A percentile compares a stretch with the other conserved stretches of the same genome.
Evolutionary conservation across 2,329 filamentous ascomycete genomes (phyloP).

Genomic region (Ophiostoma populinum): DNA sequence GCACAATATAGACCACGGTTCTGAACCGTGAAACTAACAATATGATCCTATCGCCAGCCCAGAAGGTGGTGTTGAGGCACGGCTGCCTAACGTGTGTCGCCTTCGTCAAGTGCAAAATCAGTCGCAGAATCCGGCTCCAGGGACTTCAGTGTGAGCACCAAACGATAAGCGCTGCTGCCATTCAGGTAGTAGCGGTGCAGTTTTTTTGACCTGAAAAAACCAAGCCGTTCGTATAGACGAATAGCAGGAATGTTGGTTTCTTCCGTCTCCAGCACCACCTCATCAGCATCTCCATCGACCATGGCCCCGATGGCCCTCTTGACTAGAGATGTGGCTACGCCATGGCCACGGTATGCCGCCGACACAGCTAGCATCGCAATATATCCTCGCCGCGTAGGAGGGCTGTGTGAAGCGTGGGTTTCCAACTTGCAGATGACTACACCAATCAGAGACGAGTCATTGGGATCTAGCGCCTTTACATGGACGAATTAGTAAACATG

Average conservation of each 20-base stretch:
- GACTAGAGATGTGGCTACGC: conserved; percentile 82
- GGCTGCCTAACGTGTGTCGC: no score
- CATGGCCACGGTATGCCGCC: conserved; percentile 60
- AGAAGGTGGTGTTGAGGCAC: no score
- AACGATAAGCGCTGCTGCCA: conserved; percentile 80
- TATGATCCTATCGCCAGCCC: no score
- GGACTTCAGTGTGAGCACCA: conserved; percentile 62
- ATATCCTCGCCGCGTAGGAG: conserved; percentile 63
- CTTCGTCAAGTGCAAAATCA: conserved; percentile 19
- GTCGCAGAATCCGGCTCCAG: conserved; percentile 23
- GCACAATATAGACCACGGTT: no score
- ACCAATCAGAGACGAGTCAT: conserved; percentile 53
- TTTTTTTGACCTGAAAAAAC: conserved; percentile 82
- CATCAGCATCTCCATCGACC: conserved; percentile 68
- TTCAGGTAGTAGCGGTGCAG: conserved; percentile 93
- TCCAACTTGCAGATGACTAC: conserved; percentile 94
- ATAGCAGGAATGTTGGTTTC: conserved; percentile 81
- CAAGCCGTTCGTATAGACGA: conserved; percentile 80
- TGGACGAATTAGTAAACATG: background rate
- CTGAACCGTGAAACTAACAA: no score
- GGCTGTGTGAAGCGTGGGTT: conserved; percentile 66
- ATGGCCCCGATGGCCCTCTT: conserved; percentile 81
- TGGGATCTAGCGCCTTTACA: conserved; percentile 38
- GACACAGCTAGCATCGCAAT: conserved; percentile 97
- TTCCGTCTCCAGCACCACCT: conserved; percentile 92